phyloP scores from a whole-genome alignment of 768 basidiomycete genomes.

The Psilocybe subaeruginosa region DNA sequence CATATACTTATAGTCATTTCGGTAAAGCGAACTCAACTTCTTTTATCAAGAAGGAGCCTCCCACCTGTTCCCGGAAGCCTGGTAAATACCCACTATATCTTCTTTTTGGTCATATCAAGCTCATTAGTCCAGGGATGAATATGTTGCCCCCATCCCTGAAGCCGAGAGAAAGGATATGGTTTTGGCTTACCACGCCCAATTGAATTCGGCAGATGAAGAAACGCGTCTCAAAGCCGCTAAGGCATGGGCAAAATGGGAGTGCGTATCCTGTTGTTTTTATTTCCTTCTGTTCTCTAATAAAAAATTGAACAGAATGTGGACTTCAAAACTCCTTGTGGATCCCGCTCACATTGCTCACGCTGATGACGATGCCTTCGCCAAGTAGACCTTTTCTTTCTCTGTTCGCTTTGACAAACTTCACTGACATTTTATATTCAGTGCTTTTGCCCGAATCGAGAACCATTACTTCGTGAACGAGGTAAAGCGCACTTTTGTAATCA shows the following conservation, averaged over 20 bases:
- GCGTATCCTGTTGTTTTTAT: constrained; percentile 31
- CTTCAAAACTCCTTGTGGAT: constrained; percentile 74
- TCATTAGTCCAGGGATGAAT: constrained; percentile 69
- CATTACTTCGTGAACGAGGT: constrained; percentile 89
- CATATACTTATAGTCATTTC: neutral
- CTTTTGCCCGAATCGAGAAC: constrained; percentile 88
- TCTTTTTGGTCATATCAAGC: neutral
- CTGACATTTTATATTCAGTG: constrained; percentile 42
- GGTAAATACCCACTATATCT: constrained; percentile 43
- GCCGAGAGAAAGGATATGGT: constrained; percentile 80
- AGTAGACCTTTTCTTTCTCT: constrained; percentile 43
- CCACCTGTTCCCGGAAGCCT: constrained; percentile 86
- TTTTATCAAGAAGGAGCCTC: constrained; percentile 91
- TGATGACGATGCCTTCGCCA: constrained; percentile 74
- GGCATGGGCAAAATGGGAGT: constrained; percentile 94
- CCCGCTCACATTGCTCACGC: constrained; percentile 69
- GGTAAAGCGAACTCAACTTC: constrained; percentile 74
- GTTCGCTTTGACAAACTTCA: neutral
- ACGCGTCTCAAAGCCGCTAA: constrained; percentile 71
- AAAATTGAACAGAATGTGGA: constrained; percentile 66
- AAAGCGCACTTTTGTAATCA: constrained; percentile 15
- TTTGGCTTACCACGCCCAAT: constrained; percentile 79
- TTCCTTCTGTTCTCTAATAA: neutral
- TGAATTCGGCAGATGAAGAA: constrained; percentile 72
- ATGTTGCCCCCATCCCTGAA: constrained; percentile 79